phyloP scores from a whole-genome alignment of 108 stramenopile genomes.

The Fragilaria crotonensis region DNA sequence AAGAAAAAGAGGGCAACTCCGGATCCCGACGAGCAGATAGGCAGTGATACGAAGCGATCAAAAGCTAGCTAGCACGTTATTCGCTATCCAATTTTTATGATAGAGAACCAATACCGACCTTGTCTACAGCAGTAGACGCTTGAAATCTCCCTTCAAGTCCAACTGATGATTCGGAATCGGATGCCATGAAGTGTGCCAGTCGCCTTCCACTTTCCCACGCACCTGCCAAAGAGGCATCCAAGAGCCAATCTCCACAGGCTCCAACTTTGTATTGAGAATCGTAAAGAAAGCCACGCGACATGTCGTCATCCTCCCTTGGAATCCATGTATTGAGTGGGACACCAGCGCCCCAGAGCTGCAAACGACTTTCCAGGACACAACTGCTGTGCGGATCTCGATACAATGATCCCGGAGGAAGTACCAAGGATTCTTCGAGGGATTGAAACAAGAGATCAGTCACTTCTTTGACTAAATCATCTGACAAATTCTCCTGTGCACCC shows the following conservation, averaged over 20 bases:
- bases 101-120: slow-evolving; percentile 5
- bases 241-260: slow-evolving; percentile 81
- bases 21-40: slow-evolving; percentile 9
- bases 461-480: slow-evolving; percentile 37
- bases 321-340: slow-evolving; percentile 76
- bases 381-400: background rate
- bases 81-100: background rate
- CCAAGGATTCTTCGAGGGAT: slow-evolving; percentile 40
- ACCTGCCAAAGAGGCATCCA: slow-evolving; percentile 70
- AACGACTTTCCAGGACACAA: slow-evolving; percentile 31
- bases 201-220: slow-evolving; percentile 77
- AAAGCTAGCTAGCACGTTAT: no score
- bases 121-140: slow-evolving; percentile 4
- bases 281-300: slow-evolving; percentile 44
- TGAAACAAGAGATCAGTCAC: slow-evolving; percentile 45
- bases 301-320: slow-evolving; percentile 1
- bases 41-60: no score
- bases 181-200: slow-evolving; percentile 33
- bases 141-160: background rate
- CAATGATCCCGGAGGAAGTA: slow-evolving; percentile 8
- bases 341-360: slow-evolving; percentile 88
- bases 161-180: background rate
- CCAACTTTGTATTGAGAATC: slow-evolving; percentile 55
- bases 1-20: slow-evolving; percentile 24
- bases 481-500: slow-evolving; percentile 79